phyloP scores from a whole-genome alignment of 1,139 yeast species.

The Taiozyma sp. region DNA sequence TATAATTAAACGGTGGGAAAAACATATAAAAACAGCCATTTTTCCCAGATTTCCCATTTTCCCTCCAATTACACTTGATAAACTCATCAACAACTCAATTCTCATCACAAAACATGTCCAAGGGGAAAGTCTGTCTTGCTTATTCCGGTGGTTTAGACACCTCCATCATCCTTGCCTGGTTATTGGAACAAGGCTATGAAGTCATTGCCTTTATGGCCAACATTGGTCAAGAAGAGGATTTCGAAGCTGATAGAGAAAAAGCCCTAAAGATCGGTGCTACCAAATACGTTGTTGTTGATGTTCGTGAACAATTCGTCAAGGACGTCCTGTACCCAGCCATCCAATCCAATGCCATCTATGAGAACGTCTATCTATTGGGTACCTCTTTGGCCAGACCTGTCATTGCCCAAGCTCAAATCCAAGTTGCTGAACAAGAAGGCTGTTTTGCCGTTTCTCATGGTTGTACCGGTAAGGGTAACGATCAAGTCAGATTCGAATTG shows the following conservation, averaged over 20 bases:
- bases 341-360: constrained; percentile 95
- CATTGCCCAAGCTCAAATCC: constrained; percentile 95
- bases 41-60: neutral
- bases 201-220: constrained; percentile 97
- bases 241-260: constrained; percentile 94
- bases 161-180: constrained; percentile 96
- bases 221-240: constrained; percentile 99
- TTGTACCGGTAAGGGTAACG: constrained; percentile 99
- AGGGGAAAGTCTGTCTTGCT: constrained; percentile 98
- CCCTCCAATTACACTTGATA: too few relatives aligned
- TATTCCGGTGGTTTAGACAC: constrained; percentile 99
- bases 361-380: constrained; percentile 92
- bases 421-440: constrained; percentile 94
- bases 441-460: constrained; percentile 99
- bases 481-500: constrained; percentile 96
- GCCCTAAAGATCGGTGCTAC: constrained; percentile 97
- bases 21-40: neutral
- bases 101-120: constrained; percentile 52
- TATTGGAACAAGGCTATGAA: constrained; percentile 95
- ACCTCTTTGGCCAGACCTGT: constrained; percentile 98
- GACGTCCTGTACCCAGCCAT: constrained; percentile 92
- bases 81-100: neutral
- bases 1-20: too few relatives aligned
- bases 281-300: constrained; percentile 90
- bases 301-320: constrained; percentile 91